Conservation (phyloP, 305 asterid species). For the Fraxinus platypoda region DNA sequence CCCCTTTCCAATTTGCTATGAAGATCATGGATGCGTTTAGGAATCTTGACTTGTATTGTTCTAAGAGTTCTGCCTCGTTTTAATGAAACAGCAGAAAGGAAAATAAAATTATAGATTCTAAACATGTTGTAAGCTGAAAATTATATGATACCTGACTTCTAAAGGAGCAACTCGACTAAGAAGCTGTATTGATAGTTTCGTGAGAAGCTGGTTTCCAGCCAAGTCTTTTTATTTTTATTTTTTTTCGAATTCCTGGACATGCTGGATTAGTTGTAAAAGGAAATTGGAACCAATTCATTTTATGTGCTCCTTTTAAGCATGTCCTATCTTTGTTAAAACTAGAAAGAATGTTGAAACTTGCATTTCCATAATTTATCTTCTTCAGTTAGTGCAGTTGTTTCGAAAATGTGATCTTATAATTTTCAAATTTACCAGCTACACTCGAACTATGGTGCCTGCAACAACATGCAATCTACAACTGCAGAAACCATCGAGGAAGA, state of each 20-base stretch:
- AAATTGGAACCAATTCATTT: no score
- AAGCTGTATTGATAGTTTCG: neutral
- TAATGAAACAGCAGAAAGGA: neutral
- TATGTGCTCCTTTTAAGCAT: neutral
- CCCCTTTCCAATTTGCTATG: neutral
- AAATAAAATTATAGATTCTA: neutral
- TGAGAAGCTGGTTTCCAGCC: neutral
- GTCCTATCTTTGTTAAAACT: neutral
- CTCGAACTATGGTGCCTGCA: constrained; percentile 12
- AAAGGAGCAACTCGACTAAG: neutral
- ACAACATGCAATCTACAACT: constrained; percentile 18
- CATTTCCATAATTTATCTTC: neutral
- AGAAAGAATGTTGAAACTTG: neutral
- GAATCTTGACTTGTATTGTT: neutral
- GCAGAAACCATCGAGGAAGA: constrained; percentile 26
- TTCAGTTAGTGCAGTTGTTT: neutral
- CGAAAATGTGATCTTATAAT: neutral
- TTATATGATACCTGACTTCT: neutral
- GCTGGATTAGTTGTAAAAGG: neutral
- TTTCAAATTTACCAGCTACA: constrained; percentile 25
- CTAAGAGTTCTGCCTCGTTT: neutral
- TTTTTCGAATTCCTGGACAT: neutral
- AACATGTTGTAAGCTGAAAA: neutral
- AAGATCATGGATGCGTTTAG: neutral
- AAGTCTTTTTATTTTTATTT: no score